Base-by-base conservation (phyloP, 1,139 yeast species). In the Geotrichum cucujoidarum region DNA sequence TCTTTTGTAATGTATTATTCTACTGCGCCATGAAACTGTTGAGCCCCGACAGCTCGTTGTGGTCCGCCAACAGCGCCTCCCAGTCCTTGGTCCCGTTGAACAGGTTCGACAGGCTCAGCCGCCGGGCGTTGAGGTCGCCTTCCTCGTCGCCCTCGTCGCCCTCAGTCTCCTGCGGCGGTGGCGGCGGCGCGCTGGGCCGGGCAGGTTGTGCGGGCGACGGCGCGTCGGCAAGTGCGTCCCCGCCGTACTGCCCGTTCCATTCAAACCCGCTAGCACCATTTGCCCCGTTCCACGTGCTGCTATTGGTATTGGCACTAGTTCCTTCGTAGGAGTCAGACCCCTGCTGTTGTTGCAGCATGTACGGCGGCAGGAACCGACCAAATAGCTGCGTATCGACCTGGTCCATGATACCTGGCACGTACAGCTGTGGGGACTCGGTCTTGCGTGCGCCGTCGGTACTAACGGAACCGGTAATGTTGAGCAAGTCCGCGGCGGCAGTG, bases 301-400 rank as follows among this genome's bases (percentile, higher is more conserved):
- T 10, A 6, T 6, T 24, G 10, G 8, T 10, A 24, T 6, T 10
- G 27, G 27, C 27, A 24, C 27, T 10, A 6, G 27, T 24, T 6
- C 27, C 27, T 30, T 13, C 17, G 14, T 30, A 17, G 10, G 22
- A 11, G 6, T 24, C 31, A 20, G 29, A 43, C 20, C 21, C 39
- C n/a, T 18, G 36, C 31, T 37, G 45, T 29, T 43, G 41, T 25
- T 51, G 53, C 58, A 78, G 65, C 94, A 85, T 85, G 60, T 85
- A 86, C 1, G 95, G 94, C 3, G 95, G 95, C 47, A 87, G 64
- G 57, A 83, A 81, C 45, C 85, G 71, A 0, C 95, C 95, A 69
- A 88, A 87, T 13, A 88, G 75, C 61, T 86, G 92, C 53, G 87
- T 78, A 63, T 88, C 95, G 41, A 87, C 68, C 57, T 82, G 83